Percentiles rank a stretch among this genome's conserved stretches.
phyloP scores from a whole-genome alignment of 768 basidiomycete genomes.

The Russula abietina region DNA sequence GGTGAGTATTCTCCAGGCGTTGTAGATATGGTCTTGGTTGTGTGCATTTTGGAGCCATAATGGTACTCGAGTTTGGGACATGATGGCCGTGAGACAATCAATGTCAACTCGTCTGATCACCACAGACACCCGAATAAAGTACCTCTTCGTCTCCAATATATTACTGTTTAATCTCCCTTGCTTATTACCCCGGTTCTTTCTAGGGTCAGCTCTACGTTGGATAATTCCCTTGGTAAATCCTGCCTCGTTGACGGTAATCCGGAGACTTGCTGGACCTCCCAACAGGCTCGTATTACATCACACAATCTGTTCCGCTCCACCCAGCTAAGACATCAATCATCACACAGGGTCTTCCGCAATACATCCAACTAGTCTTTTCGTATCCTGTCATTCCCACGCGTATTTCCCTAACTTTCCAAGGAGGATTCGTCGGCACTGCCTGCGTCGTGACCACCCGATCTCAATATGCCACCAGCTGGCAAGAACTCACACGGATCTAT shows the following conservation, averaged over 20 bases:
- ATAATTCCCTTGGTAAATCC: slow-evolving; percentile 29
- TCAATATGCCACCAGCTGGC: slow-evolving; percentile 42
- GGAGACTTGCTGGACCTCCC: slow-evolving; percentile 26
- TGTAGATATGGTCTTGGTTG: slow-evolving; percentile 27
- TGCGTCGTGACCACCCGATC: slow-evolving; percentile 44
- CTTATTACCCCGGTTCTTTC: no score
- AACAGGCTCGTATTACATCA: slow-evolving; percentile 14
- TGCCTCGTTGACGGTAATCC: slow-evolving; percentile 30
- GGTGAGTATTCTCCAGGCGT: slow-evolving; percentile 34
- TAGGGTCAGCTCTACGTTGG: slow-evolving; percentile 33
- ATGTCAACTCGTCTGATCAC: slow-evolving; percentile 21
- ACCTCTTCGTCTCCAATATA: neutral
- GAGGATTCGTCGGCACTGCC: slow-evolving; percentile 72
- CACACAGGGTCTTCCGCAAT: slow-evolving; percentile 70
- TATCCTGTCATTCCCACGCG: slow-evolving; percentile 48
- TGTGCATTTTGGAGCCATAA: slow-evolving; percentile 30
- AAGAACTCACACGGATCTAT: slow-evolving; percentile 48
- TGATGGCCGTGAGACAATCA: slow-evolving; percentile 3
- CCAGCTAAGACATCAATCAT: neutral
- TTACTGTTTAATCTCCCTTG: neutral
- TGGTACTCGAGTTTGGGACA: slow-evolving; percentile 16
- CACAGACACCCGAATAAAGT: slow-evolving; percentile 25
- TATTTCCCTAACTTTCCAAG: slow-evolving; percentile 70
- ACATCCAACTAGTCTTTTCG: slow-evolving; percentile 58
- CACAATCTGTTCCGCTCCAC: neutral